Conservation (phyloP, 2,329 filamentous ascomycete genomes). For the Calonectria ilicicola region DNA sequence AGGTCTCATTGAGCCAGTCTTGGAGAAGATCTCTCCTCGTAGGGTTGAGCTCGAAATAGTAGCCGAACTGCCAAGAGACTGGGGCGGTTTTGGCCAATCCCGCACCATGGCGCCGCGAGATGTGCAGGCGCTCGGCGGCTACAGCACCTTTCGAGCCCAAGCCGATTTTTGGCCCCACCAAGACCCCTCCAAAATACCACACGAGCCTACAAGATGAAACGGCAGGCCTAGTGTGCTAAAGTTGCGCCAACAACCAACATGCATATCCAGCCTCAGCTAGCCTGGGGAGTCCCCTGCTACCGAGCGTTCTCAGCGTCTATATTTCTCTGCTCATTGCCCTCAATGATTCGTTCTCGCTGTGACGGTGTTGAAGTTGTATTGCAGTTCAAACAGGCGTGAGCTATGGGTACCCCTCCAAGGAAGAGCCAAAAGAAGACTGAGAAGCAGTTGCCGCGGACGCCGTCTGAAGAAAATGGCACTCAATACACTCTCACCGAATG, state of each 20-base stretch:
- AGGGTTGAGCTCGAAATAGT: not conserved
- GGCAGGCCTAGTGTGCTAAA: not conserved
- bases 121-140: not conserved
- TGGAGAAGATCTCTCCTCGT: not conserved
- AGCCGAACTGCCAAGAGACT: not conserved
- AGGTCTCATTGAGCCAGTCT: not conserved
- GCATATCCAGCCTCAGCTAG: not conserved
- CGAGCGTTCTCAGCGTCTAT: not conserved
- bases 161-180: not conserved
- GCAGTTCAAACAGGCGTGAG: not conserved
- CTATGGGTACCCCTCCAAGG: not conserved
- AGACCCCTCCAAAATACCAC: not conserved
- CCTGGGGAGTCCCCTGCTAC: not conserved
- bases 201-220: not conserved
- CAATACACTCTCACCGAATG: not conserved
- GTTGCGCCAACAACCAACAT: constrained; percentile 11
- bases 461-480: not conserved
- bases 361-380: not conserved
- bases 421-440: not conserved
- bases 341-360: not conserved
- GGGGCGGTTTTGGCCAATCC: not conserved
- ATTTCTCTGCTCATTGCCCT: not conserved
- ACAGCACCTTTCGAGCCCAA: not conserved
- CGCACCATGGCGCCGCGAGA: not conserved
- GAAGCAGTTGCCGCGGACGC: not conserved